Conservation (phyloP, 352 stramenopile genomes). For the Globisporangium polare region DNA sequence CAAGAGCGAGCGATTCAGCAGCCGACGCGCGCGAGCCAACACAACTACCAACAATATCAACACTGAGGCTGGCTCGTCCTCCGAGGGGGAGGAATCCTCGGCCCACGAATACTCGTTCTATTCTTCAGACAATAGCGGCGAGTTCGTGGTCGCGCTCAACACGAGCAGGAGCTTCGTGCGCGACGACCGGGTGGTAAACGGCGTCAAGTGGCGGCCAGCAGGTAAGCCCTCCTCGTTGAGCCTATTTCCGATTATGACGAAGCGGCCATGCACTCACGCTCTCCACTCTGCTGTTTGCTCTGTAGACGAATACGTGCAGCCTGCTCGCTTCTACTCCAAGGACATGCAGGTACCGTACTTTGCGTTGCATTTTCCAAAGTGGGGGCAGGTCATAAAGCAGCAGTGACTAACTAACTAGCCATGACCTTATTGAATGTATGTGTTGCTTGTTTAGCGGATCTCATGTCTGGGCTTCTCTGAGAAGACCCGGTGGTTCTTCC, state of each 20-base stretch:
- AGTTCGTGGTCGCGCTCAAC: slow-evolving; percentile 2
- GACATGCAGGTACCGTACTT: slow-evolving; percentile 10
- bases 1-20: slow-evolving; percentile 8
- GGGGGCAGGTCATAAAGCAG: no score
- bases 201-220: slow-evolving; percentile 14
- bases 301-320: slow-evolving; percentile 7
- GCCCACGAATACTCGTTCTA: slow-evolving; percentile 7
- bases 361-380: no score
- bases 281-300: not conserved
- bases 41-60: not conserved
- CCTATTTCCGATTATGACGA: not conserved
- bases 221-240: not conserved
- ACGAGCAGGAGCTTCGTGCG: slow-evolving; percentile 13
- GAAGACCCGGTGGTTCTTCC: slow-evolving; percentile 69
- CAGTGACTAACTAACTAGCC: no score
- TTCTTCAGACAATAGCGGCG: slow-evolving; percentile 1
- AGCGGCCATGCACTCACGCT: not conserved
- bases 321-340: slow-evolving; percentile 16
- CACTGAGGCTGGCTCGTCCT: slow-evolving; percentile 6
- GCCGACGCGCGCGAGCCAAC: not conserved
- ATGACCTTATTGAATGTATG: not conserved
- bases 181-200: slow-evolving; percentile 5
- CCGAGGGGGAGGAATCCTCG: slow-evolving; percentile 2
- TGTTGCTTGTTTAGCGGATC: no score
- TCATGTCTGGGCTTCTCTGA: slow-evolving; percentile 45